These are phyloP conservation scores for Talaromyces nanjingensis DNA, from an alignment of 495 filamentous ascomycete genomes.

Conservation along the genomic window DNA sequence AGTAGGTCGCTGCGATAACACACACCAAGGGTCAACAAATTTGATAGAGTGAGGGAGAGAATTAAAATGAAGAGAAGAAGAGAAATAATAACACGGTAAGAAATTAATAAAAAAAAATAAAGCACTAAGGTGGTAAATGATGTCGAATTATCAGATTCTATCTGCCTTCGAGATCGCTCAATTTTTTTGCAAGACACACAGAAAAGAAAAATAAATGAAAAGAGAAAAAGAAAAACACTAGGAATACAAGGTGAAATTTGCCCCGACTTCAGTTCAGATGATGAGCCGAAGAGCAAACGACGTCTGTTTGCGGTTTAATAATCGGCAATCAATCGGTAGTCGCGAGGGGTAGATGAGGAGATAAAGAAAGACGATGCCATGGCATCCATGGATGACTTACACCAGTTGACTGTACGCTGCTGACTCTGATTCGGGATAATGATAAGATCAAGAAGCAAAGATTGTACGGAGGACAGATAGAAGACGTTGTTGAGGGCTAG, in stretches of 20 bases:
- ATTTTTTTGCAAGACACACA: background rate
- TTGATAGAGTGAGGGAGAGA: background rate
- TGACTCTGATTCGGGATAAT: background rate
- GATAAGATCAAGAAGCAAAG: background rate
- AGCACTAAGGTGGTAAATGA: background rate
- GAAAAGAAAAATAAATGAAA: background rate
- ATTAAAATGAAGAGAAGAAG: background rate
- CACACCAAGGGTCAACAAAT: background rate
- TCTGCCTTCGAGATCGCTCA: background rate
- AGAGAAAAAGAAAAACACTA: background rate
- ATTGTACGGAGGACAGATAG: background rate
- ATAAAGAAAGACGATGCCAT: background rate
- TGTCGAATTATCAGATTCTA: slow-evolving; percentile 1
- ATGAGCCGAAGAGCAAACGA: background rate
- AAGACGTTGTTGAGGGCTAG: background rate
- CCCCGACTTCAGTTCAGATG: background rate
- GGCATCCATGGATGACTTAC: background rate
- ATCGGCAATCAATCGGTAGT: background rate
- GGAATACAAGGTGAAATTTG: background rate
- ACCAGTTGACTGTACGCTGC: background rate
- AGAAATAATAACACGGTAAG: background rate
- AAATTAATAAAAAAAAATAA: background rate
- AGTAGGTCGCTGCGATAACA: background rate
- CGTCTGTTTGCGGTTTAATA: background rate
- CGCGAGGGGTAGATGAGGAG: background rate